phyloP scores from a whole-genome alignment of 441 rosid genomes.

The Theobroma grandiflorum region DNA sequence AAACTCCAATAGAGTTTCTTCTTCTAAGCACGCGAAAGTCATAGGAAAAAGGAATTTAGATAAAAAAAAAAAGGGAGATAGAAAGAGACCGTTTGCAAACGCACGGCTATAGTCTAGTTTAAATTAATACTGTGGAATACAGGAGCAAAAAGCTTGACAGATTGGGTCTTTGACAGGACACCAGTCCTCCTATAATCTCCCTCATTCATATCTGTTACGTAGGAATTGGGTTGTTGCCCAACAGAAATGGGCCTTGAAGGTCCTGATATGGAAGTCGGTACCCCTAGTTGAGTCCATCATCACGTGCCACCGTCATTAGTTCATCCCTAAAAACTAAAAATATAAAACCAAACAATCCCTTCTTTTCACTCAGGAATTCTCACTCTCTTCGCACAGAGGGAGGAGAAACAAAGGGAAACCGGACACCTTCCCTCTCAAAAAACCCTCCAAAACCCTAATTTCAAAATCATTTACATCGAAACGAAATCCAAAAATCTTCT shows the following conservation, averaged over 20 bases:
- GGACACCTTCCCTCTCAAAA: not conserved
- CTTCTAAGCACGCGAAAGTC: too few relatives aligned
- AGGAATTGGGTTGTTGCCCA: not conserved
- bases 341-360: not conserved
- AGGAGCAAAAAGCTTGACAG: too few relatives aligned
- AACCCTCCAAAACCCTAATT: conserved; percentile 22
- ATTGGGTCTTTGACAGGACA: too few relatives aligned
- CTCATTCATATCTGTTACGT: too few relatives aligned
- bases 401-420: not conserved
- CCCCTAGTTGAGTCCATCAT: not conserved
- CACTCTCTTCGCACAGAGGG: conserved; percentile 20
- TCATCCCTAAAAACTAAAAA: not conserved
- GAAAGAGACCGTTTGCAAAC: too few relatives aligned
- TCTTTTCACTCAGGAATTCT: not conserved
- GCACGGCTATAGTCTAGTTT: too few relatives aligned
- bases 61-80: too few relatives aligned
- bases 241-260: not conserved
- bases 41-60: too few relatives aligned
- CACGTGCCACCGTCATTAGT: conserved; percentile 9
- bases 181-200: too few relatives aligned
- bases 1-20: too few relatives aligned
- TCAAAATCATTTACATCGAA: not conserved
- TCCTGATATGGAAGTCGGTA: not conserved
- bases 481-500: not conserved
- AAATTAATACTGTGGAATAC: too few relatives aligned